These are phyloP conservation scores for Vitis vinifera DNA, from an alignment of 164 flowering plant species.

Conservation along the genomic window ASM3070453v1 NC_081812.1:23424501-23425000, in stretches of 20 bases:
- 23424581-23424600: conserved; percentile 62
- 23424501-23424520: conserved; percentile 11
- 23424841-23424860: too few relatives aligned
- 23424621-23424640: conserved; percentile 68
- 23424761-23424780: too few relatives aligned
- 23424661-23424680: conserved; percentile 40
- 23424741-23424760: too few relatives aligned
- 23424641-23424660: conserved; percentile 81
- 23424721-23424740: too few relatives aligned
- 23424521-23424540: background rate
- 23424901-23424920: background rate
- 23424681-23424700: background rate
- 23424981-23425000: background rate
- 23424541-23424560: conserved; percentile 5
- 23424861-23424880: too few relatives aligned
- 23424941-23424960: background rate
- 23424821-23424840: too few relatives aligned
- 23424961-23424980: background rate
- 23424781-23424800: too few relatives aligned
- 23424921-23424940: background rate
- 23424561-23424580: conserved; percentile 51
- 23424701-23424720: too few relatives aligned
- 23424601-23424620: conserved; percentile 94
- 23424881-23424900: too few relatives aligned
- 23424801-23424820: too few relatives aligned